A percentile compares a stretch with the other conserved stretches of the same genome.
phyloP scores from a whole-genome alignment of 2,329 filamentous ascomycete genomes.

The Aspergillus novofumigatus region DNA sequence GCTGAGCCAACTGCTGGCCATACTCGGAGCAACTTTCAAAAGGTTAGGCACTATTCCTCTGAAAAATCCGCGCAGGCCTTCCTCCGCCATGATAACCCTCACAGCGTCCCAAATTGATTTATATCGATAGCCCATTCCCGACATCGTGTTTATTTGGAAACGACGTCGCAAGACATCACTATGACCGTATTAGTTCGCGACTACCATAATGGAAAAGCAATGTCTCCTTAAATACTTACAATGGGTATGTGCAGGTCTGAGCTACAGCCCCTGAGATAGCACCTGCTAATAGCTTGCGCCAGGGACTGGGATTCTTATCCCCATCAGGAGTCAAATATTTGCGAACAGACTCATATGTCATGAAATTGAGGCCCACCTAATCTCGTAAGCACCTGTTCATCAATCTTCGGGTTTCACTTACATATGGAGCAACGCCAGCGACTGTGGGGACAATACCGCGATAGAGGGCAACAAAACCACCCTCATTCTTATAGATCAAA shows the following conservation, averaged over 20 bases:
- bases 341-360: constrained; percentile 91
- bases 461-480: constrained; percentile 81
- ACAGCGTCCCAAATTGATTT: constrained; percentile 81
- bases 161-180: constrained; percentile 88
- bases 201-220: not conserved
- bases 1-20: constrained; percentile 97
- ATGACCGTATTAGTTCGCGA: constrained; percentile 6
- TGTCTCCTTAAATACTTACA: constrained; percentile 58
- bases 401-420: constrained; percentile 35
- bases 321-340: constrained; percentile 82
- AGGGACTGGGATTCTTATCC: constrained; percentile 72
- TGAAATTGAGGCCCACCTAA: constrained; percentile 92
- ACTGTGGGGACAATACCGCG: constrained; percentile 91
- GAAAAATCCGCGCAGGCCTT: constrained; percentile 82
- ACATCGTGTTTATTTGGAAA: constrained; percentile 99
- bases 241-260: constrained; percentile 97
- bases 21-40: constrained; percentile 94
- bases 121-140: constrained; percentile 95
- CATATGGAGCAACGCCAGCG: constrained; percentile 92
- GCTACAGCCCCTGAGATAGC: constrained; percentile 94
- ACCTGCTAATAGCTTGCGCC: constrained; percentile 81
- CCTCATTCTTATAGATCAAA: constrained; percentile 86
- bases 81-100: constrained; percentile 72
- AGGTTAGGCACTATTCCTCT: constrained; percentile 95
- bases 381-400: not conserved